Base-by-base conservation (phyloP, 228 moss, liverwort and hornwort genomes). In the Sphagnum fallax region DNA sequence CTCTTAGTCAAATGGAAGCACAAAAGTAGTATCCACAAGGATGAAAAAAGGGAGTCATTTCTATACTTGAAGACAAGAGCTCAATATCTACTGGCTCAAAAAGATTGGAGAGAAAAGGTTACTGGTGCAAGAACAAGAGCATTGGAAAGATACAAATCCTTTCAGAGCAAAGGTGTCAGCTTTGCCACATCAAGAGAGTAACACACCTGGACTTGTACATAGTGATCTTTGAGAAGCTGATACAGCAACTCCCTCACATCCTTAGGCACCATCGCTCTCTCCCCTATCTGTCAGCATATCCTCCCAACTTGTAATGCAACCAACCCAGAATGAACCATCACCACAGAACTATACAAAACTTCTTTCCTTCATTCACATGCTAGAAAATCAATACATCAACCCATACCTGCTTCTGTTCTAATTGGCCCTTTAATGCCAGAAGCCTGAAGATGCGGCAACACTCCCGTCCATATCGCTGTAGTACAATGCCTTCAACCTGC, bases 391-490 rank as follows among this genome's bases (percentile, higher is more conserved):
- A 32, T 32, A 32, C 32, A 32, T 32, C 2, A 32, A 32, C 32
- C 32, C 32, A 32, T 73, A 93, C 93, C 87, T 96, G 98, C 73
- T 98, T 98, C 69, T 93, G 98, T 71, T 93, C 98, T 76, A 98
- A 85, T 75, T 90, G 93, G 57, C 98, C 92, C 72, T 92, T 98
- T 70, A 98, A 85, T 65, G 81, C 84, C 78, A 98, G 69, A 67
- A 98, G 91, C 69, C 91, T 93, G 67, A 70, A 98, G 50, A 98
- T 98, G 10, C 93, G 91, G 76, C 90, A 91, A 65, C 91, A 85
- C 63, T 98, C 93, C 62, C 89, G 82, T 63, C 98, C 93, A 83
- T 88, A 93, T 65, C 93, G 83, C 76, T 98, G 93, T 69, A 98
- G 76, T 11, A 98, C 93, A 70, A 98, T 98, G 50, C 88, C 93